phyloP scores from a whole-genome alignment of 2,329 filamentous ascomycete genomes.

The Aulographum hederae region DNA sequence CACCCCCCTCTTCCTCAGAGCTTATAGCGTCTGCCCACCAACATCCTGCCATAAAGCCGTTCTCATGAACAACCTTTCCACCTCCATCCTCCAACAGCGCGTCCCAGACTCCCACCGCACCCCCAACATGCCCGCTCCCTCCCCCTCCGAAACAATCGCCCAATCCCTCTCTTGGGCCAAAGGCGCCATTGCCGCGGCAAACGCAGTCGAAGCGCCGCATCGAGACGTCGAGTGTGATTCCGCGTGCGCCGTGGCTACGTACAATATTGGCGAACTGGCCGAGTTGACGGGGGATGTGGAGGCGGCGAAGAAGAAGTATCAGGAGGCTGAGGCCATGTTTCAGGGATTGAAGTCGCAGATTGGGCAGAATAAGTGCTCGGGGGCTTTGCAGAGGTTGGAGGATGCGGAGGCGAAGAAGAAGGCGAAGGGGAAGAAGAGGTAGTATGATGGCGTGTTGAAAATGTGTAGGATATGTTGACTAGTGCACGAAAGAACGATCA shows the following conservation, averaged over 20 bases:
- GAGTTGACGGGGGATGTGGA: slow-evolving; percentile 49
- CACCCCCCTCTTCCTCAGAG: slow-evolving; percentile 72
- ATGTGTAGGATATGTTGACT: too few species aligned
- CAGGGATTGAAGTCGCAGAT: too few species aligned
- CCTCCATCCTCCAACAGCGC: slow-evolving; percentile 50
- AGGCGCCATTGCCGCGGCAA: slow-evolving; percentile 53
- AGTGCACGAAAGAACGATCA: too few species aligned
- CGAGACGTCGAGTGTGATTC: slow-evolving; percentile 66
- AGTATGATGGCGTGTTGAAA: too few species aligned
- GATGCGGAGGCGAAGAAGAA: too few species aligned
- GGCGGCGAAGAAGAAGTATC: slow-evolving; percentile 50
- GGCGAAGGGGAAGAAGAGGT: too few species aligned
- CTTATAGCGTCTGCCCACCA: slow-evolving; percentile 47
- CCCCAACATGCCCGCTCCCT: slow-evolving; percentile 9
- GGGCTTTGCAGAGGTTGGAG: too few species aligned
- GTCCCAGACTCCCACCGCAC: slow-evolving; percentile 10
- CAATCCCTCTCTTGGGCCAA: slow-evolving; percentile 62
- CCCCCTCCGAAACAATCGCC: slow-evolving; percentile 15
- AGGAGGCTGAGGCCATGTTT: slow-evolving; percentile 49
- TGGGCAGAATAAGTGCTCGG: too few species aligned
- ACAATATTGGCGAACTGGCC: slow-evolving; percentile 72
- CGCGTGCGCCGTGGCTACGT: slow-evolving; percentile 67
- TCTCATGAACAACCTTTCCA: slow-evolving; percentile 68
- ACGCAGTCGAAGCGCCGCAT: slow-evolving; percentile 44
- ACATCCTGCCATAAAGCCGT: slow-evolving; percentile 60